These are phyloP conservation scores for Saccharomycopsis synnaedendra DNA, from an alignment of 805 yeast species.

Conservation along the genomic window DNA sequence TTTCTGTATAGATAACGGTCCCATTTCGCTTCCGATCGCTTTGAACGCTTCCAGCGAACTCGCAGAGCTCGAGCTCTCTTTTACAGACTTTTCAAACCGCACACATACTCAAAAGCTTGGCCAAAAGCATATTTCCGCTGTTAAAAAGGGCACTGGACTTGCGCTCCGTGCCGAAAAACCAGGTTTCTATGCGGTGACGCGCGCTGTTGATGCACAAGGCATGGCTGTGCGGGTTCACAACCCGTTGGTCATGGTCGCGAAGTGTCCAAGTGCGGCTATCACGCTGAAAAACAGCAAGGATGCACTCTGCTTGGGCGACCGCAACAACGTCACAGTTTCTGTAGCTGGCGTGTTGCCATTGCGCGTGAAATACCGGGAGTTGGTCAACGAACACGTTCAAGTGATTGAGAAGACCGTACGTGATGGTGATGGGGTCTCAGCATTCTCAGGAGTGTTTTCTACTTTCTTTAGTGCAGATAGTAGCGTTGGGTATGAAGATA, in stretches of 20 bases:
- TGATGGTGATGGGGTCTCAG: constrained; percentile 34
- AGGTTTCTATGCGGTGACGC: constrained; percentile 65
- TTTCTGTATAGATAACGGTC: constrained; percentile 42
- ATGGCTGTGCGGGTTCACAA: constrained; percentile 48
- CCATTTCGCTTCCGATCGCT: constrained; percentile 27
- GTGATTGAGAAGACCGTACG: constrained; percentile 30
- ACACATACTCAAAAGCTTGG: constrained; percentile 29
- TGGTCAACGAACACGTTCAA: constrained; percentile 26
- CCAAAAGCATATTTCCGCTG: constrained; percentile 22
- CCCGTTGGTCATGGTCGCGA: constrained; percentile 54
- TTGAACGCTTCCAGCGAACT: constrained; percentile 73
- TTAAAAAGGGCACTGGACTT: constrained; percentile 24
- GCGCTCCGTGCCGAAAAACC: constrained; percentile 55
- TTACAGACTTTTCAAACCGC: constrained; percentile 40
- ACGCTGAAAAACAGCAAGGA: constrained; percentile 15
- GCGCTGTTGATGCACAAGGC: constrained; percentile 57
- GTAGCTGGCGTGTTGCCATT: constrained; percentile 75
- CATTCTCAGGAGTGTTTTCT: constrained; percentile 8
- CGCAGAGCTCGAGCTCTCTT: constrained; percentile 52
- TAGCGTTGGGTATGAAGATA: constrained; percentile 1
- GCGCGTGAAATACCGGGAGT: constrained; percentile 42
- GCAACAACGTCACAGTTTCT: constrained; percentile 39
- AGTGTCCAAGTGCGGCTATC: constrained; percentile 68
- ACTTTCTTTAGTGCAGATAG: too few relatives aligned
- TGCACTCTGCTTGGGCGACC: constrained; percentile 55